These are phyloP conservation scores for Aspergillus sp. DNA, from an alignment of 2,329 filamentous ascomycete genomes.

Conservation along the genomic window DNA sequence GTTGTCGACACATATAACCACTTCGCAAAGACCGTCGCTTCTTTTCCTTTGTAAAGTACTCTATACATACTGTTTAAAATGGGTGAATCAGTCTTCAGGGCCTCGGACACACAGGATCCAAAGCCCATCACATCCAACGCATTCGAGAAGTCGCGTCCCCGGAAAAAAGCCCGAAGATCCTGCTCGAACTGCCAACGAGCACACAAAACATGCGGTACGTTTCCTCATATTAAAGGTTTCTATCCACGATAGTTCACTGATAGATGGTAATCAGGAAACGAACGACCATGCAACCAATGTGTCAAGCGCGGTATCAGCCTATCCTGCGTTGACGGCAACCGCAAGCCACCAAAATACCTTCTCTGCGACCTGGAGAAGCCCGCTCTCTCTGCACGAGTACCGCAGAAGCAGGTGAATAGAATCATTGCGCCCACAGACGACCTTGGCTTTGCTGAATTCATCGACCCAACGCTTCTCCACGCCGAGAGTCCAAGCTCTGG, in stretches of 20 bases:
- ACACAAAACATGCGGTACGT: neutral
- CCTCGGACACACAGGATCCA: neutral
- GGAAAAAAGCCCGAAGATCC: neutral
- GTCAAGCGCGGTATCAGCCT: neutral
- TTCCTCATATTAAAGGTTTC: neutral
- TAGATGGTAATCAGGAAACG: neutral
- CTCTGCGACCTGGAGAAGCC: neutral
- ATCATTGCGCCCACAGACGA: no score
- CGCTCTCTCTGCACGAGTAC: neutral
- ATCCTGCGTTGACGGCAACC: neutral
- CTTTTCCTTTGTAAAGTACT: neutral
- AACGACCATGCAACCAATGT: neutral
- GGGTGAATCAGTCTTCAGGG: neutral
- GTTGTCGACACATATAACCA: neutral
- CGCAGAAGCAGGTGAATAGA: neutral
- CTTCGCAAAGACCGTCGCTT: neutral
- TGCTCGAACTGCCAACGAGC: neutral
- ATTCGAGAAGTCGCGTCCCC: neutral
- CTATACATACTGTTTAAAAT: neutral
- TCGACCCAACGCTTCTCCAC: neutral
- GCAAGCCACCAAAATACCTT: neutral
- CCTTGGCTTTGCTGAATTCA: neutral
- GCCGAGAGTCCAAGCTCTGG: neutral
- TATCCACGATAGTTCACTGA: neutral
- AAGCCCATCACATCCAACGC: neutral